Percentiles rank a stretch among this genome's conserved stretches.
Conservation (phyloP, 2,329 filamentous ascomycete species). For the Cladosporium oxysporum region DNA sequence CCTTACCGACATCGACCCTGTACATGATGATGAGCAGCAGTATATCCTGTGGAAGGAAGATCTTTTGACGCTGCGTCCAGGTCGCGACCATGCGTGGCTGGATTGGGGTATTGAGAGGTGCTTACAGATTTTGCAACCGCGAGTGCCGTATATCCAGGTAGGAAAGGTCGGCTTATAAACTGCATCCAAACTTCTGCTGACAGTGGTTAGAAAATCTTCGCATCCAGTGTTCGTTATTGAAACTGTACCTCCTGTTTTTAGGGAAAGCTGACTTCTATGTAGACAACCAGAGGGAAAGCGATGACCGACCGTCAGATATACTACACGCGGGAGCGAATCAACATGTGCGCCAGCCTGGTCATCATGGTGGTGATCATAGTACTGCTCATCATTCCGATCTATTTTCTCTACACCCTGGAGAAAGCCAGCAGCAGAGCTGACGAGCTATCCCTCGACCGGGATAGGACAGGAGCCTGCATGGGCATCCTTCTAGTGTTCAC, state of each 20-base stretch:
- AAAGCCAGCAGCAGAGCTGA: conserved; percentile 17
- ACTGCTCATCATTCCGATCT: conserved; percentile 33
- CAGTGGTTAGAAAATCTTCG: background rate
- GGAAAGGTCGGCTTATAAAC: background rate
- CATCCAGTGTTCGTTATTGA: background rate
- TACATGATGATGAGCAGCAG: conserved; percentile 29
- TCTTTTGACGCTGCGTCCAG: conserved; percentile 41
- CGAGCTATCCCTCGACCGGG: background rate
- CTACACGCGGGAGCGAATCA: conserved; percentile 29
- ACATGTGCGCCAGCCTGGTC: conserved; percentile 26
- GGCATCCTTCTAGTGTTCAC: conserved; percentile 30
- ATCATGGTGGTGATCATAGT: conserved; percentile 31
- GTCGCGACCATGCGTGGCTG: conserved; percentile 44
- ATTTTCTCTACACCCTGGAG: conserved; percentile 31
- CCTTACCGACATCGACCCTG: conserved; percentile 29
- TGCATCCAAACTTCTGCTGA: background rate
- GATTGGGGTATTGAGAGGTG: conserved; percentile 37
- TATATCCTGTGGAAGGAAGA: conserved; percentile 45
- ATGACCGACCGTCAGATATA: conserved; percentile 24
- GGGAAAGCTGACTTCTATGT: background rate
- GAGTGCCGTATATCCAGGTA: background rate
- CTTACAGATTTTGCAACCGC: background rate
- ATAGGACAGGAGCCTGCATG: conserved; percentile 28
- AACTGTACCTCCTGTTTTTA: background rate
- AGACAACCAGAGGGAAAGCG: background rate